Evolutionary conservation across 176 grass and related monocot species (phyloP).

Genomic region (Miscanthus lutarioriparius): DNA sequence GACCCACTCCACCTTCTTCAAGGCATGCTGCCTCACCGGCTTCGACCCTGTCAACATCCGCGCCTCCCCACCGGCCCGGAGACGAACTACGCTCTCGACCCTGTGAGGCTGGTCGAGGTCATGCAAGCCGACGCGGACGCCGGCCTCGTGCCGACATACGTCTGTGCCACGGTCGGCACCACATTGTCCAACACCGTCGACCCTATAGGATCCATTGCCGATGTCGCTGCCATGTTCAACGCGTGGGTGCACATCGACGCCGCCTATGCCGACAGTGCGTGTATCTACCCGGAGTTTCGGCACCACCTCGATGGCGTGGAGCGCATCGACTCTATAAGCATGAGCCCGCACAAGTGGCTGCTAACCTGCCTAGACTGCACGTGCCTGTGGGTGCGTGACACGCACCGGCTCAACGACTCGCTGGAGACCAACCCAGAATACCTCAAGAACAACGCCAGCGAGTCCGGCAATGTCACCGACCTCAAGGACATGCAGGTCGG

Average conservation of each 20-base stretch:
- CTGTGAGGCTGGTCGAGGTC: background rate
- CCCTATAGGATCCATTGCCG: constrained; percentile 34
- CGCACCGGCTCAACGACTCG: constrained; percentile 27
- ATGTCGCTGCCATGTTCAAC: constrained; percentile 13
- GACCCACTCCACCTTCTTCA: constrained; percentile 60
- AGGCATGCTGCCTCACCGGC: constrained; percentile 54
- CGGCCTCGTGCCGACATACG: constrained; percentile 52
- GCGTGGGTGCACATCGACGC: constrained; percentile 64
- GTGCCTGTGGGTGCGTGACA: constrained; percentile 50
- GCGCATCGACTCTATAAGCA: constrained; percentile 43
- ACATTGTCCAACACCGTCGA: constrained; percentile 57
- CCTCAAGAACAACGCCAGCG: constrained; percentile 49
- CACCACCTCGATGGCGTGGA: constrained; percentile 50
- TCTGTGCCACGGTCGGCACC: constrained; percentile 61
- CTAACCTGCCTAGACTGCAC: constrained; percentile 51
- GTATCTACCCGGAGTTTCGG: constrained; percentile 64
- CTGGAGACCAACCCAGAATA: constrained; percentile 55
- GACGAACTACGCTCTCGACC: constrained; percentile 38
- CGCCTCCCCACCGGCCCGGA: constrained; percentile 5
- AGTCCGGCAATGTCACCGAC: constrained; percentile 46
- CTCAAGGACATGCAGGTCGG: constrained; percentile 65
- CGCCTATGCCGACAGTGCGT: constrained; percentile 48
- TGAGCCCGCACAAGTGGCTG: constrained; percentile 68
- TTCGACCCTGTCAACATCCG: constrained; percentile 35
- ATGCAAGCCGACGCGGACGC: constrained; percentile 45